Evolutionary conservation across 345 rosid species (phyloP), one percentile per base, ranked within the genome.

Genomic region (Triadica sebifera): DNA sequence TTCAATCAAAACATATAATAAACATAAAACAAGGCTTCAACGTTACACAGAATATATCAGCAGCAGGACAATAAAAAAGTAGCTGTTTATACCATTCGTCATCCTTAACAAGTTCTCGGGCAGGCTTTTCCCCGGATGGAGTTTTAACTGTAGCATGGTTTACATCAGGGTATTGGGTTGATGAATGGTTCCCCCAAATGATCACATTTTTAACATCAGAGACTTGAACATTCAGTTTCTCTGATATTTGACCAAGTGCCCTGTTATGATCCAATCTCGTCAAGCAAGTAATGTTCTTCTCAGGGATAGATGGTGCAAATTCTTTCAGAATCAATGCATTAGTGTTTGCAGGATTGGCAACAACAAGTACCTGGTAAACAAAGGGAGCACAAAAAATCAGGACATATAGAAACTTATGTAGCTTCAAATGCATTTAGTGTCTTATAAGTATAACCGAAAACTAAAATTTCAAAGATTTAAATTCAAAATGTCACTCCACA

Each of bases 101-200:
- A 78, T 91, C 89, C 74, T 95, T 89, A 38, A 95, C 86, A 46
- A 93, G 98, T 86, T 84, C 98, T 29, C 91, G 85, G 34, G 85
- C 99, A 59, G 94, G 82, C 81, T 89, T 88, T 24, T 81, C 97
- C 12, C 96, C 94, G 38, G 92, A 81, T 12, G 90, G 78, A 63
- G 90, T 90, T 15, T 82, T 83, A 39, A 93, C 98, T 67, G 89
- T 91, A 50, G 99, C 99, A 81, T 95, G 99, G 89, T 85, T 93
- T 79, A 93, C 99, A 90, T 95, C 99, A 47, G 99, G 99, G 81
- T 95, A 95, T 79, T 95, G 99, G 59, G 89, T 75, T 69, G 99
- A 95, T 50, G 99, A 95, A 81, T 95, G 99, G 85, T 95, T 95
- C 43, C 99, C 99, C 99, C 99, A 95, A 59, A 95, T 95, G 29